phyloP scores from a whole-genome alignment of 192 early-diverging fungal species.

The Linnemannia exigua region DNA sequence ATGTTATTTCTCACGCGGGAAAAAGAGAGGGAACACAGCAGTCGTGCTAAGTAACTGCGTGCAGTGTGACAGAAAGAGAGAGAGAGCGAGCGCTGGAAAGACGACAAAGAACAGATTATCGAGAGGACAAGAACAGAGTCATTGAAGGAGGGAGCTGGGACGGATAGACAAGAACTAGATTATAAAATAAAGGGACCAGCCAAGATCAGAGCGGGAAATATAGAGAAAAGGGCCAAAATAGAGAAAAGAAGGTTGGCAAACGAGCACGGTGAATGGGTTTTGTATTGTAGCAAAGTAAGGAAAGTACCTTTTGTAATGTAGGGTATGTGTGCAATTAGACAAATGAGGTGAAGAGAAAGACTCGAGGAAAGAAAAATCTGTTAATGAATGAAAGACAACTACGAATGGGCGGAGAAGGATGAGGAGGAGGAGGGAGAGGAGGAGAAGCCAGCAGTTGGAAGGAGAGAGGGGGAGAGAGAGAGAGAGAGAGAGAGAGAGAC shows the following conservation, averaged over 20 bases:
- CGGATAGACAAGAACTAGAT: too few relatives aligned
- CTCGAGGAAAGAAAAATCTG: not conserved
- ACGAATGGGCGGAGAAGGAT: not conserved
- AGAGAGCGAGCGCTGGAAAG: too few relatives aligned
- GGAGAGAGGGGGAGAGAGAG: not conserved
- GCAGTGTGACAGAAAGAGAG: too few relatives aligned
- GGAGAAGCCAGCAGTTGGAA: not conserved
- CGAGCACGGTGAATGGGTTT: not conserved
- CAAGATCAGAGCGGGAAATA: too few relatives aligned
- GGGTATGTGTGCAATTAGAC: not conserved
- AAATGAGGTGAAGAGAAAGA: not conserved
- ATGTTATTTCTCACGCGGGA: constrained; percentile 8
- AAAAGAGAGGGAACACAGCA: not conserved
- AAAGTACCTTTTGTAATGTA: not conserved
- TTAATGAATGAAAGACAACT: not conserved
- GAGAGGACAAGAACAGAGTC: too few relatives aligned
- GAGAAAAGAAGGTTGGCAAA: not conserved
- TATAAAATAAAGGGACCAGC: too few relatives aligned
- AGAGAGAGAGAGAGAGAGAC: not conserved
- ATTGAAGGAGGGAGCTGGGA: too few relatives aligned
- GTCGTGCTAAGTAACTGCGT: too few relatives aligned
- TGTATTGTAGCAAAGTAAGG: not conserved
- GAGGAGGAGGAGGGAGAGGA: not conserved
- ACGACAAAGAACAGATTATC: too few relatives aligned
- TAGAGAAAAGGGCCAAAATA: not conserved